Conservation (phyloP, 1,284 basidiomycete species). For the Gymnopus androsaceus region DNA sequence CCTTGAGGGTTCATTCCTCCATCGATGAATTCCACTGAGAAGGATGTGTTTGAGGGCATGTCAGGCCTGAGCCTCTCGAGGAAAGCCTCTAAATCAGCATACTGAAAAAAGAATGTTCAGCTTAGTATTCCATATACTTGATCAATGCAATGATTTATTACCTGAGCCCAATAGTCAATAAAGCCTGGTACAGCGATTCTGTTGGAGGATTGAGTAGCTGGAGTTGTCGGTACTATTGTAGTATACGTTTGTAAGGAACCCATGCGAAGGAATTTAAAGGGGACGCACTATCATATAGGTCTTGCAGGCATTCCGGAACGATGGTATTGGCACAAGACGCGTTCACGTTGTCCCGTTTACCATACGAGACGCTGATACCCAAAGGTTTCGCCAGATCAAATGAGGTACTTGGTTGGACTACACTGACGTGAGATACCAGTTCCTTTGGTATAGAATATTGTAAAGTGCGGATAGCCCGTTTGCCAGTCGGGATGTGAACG, state of each 20-base stretch:
- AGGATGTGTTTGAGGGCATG: conserved; percentile 22
- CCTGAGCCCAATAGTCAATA: conserved; percentile 33
- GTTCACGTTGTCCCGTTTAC: conserved; percentile 23
- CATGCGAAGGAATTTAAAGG: neutral
- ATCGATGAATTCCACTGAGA: conserved; percentile 37
- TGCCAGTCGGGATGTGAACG: conserved; percentile 34
- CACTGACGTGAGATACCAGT: conserved; percentile 39
- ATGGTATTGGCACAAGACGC: conserved; percentile 30
- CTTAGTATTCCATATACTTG: neutral
- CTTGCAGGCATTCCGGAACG: conserved; percentile 44
- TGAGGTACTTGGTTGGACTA: conserved; percentile 48
- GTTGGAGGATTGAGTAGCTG: conserved; percentile 37
- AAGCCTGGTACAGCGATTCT: conserved; percentile 44
- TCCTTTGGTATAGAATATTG: conserved; percentile 42
- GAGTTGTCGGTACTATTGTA: conserved; percentile 33
- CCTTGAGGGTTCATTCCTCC: conserved; percentile 47
- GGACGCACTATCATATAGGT: conserved; percentile 37
- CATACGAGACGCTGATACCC: neutral
- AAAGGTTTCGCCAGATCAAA: conserved; percentile 21
- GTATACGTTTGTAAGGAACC: no score
- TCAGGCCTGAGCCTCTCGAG: conserved; percentile 28
- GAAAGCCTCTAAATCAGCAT: conserved; percentile 47
- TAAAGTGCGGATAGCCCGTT: conserved; percentile 41
- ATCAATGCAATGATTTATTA: neutral
- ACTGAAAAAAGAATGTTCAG: conserved; percentile 30